Percentiles rank a stretch among this genome's conserved stretches.
Conservation (phyloP, 495 filamentous ascomycete genomes). For the Bacidia gigantensis region DNA sequence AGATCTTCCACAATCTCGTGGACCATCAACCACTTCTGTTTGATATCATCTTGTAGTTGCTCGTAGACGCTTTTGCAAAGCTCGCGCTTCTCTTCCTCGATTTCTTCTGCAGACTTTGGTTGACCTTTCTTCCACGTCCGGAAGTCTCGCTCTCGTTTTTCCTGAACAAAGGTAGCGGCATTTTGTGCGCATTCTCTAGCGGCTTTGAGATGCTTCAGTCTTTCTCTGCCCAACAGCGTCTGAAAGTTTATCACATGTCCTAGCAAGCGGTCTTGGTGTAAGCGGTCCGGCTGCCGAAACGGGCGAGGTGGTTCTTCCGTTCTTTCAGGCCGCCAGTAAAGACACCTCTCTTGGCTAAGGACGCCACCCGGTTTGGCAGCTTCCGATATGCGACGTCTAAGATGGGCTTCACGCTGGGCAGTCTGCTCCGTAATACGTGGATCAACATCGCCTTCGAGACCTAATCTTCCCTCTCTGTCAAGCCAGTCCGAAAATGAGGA, state of each 20-base stretch:
- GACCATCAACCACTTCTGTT: constrained; percentile 67
- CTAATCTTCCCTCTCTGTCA: constrained; percentile 29
- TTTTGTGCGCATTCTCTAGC: constrained; percentile 49
- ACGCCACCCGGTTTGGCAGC: constrained; percentile 62
- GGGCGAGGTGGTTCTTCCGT: constrained; percentile 59
- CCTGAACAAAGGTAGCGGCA: constrained; percentile 20
- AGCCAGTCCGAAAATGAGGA: constrained; percentile 45
- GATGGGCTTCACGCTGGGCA: constrained; percentile 36
- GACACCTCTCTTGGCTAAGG: constrained; percentile 56
- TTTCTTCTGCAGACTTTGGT: constrained; percentile 56
- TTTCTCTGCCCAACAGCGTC: constrained; percentile 61
- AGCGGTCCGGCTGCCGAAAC: too few species aligned
- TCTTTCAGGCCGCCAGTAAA: constrained; percentile 61
- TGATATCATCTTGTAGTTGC: constrained; percentile 53
- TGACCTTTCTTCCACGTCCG: constrained; percentile 50
- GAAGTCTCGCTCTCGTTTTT: constrained; percentile 33
- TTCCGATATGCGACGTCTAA: constrained; percentile 45
- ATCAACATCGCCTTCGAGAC: constrained; percentile 22
- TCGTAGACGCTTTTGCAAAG: constrained; percentile 44
- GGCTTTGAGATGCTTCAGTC: constrained; percentile 50
- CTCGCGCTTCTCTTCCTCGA: constrained; percentile 33
- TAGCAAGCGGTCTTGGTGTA: constrained; percentile 72
- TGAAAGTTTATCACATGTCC: constrained; percentile 71
- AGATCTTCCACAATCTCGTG: constrained; percentile 57
- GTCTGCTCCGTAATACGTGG: constrained; percentile 39